Evolutionary conservation across 106 monocot species (phyloP).

Genomic region (Apostasia shenzhenica): DNA sequence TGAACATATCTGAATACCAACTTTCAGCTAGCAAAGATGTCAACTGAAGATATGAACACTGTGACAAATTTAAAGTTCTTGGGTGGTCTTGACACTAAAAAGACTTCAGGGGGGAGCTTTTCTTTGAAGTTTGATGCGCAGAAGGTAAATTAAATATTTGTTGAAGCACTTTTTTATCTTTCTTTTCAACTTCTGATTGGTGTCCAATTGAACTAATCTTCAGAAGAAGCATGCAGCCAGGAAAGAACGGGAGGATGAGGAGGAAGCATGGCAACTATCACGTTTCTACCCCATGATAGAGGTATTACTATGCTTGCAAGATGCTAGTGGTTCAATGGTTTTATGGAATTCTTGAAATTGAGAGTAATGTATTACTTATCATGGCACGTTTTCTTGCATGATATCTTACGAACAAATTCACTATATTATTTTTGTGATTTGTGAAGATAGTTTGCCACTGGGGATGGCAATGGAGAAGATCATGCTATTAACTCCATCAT

Average conservation of each 20-base stretch:
- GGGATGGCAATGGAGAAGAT: no score
- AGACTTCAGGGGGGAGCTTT: constrained; percentile 36
- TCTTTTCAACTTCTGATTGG: not conserved
- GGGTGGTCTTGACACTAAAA: constrained; percentile 46
- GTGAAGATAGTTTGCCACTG: no score
- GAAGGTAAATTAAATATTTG: constrained; percentile 25
- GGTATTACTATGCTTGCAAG: constrained; percentile 17
- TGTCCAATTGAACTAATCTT: constrained; percentile 1
- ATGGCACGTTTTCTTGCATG: no score
- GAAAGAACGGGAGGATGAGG: constrained; percentile 43
- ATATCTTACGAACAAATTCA: no score
- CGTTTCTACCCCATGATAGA: constrained; percentile 68
- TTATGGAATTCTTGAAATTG: no score
- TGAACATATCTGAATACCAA: not conserved
- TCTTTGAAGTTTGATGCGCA: constrained; percentile 49
- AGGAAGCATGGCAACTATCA: constrained; percentile 54
- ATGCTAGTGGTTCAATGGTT: no score
- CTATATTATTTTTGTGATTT: no score
- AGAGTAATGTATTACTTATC: no score
- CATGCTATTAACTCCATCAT: no score
- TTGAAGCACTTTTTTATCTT: not conserved
- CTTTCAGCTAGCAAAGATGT: constrained; percentile 63
- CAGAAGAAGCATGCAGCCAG: constrained; percentile 64
- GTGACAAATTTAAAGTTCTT: constrained; percentile 55
- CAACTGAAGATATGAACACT: constrained; percentile 50